Evolutionary conservation across 2,329 filamentous ascomycete genomes (phyloP).

Genomic region (Echinosphaeria canescens): DNA sequence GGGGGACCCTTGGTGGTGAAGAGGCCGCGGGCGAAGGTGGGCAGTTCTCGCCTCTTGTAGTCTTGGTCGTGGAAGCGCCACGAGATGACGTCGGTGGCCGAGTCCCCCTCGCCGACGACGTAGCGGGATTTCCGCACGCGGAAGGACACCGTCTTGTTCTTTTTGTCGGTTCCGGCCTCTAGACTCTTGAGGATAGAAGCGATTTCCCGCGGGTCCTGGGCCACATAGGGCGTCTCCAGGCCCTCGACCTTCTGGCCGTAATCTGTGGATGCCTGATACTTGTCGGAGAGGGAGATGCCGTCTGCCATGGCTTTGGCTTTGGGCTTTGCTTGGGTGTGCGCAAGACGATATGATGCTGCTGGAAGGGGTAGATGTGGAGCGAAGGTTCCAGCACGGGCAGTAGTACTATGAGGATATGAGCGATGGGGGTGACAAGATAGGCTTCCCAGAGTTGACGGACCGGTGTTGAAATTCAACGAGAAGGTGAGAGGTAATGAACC

Average conservation of each 20-base stretch:
- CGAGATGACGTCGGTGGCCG: constrained; percentile 54
- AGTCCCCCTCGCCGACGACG: constrained; percentile 35
- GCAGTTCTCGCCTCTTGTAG: constrained; percentile 72
- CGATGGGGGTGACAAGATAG: too few species aligned
- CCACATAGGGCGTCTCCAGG: constrained; percentile 32
- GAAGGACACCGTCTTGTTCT: constrained; percentile 31
- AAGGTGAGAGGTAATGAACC: too few species aligned
- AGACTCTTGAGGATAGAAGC: constrained; percentile 41
- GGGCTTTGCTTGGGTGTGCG: too few species aligned
- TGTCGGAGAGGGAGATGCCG: constrained; percentile 1
- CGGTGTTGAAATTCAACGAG: too few species aligned
- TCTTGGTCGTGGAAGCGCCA: constrained; percentile 94
- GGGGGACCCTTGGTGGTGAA: constrained; percentile 61
- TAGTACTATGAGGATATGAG: too few species aligned
- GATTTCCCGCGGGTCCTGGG: constrained; percentile 50
- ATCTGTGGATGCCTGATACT: constrained; percentile 7
- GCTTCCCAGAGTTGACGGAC: too few species aligned
- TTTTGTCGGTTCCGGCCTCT: constrained; percentile 29
- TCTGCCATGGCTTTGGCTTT: constrained; percentile 6
- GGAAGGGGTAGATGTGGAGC: too few species aligned
- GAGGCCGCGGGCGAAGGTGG: constrained; percentile 80
- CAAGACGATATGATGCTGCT: too few species aligned
- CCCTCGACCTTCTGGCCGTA: constrained; percentile 10
- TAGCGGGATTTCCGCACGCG: constrained; percentile 69
- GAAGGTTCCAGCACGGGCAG: too few species aligned